These are phyloP conservation scores for Aspergillus sp. DNA, from an alignment of 2,329 filamentous ascomycete genomes.

Conservation along the genomic window DNA sequence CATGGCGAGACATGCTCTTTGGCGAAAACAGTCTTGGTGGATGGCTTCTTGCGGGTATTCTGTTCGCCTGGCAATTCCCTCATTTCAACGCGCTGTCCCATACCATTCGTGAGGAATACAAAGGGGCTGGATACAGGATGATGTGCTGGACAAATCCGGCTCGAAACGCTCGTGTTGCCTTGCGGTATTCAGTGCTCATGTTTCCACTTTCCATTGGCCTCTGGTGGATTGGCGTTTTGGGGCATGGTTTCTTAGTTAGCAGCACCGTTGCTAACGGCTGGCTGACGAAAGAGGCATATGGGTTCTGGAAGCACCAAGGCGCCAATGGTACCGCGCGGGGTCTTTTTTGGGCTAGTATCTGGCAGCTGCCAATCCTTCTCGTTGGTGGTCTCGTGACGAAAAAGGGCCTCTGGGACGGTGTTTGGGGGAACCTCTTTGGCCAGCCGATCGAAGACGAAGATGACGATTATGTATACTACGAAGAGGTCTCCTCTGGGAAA, in stretches of 20 bases:
- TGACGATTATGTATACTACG: slow-evolving; percentile 58
- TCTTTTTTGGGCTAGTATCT: slow-evolving; percentile 96
- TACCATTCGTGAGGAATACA: slow-evolving; percentile 87
- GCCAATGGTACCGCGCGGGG: slow-evolving; percentile 76
- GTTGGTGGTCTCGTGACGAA: slow-evolving; percentile 90
- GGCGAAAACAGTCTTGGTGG: slow-evolving; percentile 71
- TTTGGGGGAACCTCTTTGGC: slow-evolving; percentile 70
- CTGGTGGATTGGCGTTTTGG: slow-evolving; percentile 76
- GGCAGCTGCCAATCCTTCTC: slow-evolving; percentile 88
- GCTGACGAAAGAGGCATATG: slow-evolving; percentile 75
- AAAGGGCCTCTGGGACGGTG: slow-evolving; percentile 83
- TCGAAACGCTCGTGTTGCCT: slow-evolving; percentile 79
- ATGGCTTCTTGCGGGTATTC: slow-evolving; percentile 79
- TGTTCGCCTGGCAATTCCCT: slow-evolving; percentile 97
- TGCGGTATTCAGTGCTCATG: slow-evolving; percentile 83
- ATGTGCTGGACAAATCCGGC: slow-evolving; percentile 84
- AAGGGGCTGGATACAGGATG: slow-evolving; percentile 66
- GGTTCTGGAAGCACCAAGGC: slow-evolving; percentile 78
- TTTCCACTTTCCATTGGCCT: slow-evolving; percentile 82
- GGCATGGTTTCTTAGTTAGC: slow-evolving; percentile 78
- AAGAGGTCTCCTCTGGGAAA: slow-evolving; percentile 34
- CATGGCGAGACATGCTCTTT: slow-evolving; percentile 76
- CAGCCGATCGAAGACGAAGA: slow-evolving; percentile 55
- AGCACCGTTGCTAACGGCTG: slow-evolving; percentile 82
- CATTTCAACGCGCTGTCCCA: slow-evolving; percentile 96